Evolutionary conservation across 1,284 basidiomycete species (phyloP).

Genomic region (Rhodotorula glutinis): DNA sequence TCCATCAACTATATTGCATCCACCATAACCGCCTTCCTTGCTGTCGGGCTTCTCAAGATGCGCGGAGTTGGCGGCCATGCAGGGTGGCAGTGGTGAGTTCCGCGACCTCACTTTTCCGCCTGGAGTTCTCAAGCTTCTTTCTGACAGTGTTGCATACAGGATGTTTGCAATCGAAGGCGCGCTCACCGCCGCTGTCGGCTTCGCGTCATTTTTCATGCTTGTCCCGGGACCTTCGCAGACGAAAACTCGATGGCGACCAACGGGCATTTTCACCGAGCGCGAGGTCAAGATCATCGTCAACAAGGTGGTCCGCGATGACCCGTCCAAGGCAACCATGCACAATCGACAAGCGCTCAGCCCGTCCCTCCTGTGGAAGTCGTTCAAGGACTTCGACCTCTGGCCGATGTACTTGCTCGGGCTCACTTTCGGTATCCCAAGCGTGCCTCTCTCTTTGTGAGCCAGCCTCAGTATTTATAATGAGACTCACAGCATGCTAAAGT

Average conservation of each 20-base stretch:
- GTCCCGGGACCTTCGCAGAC: slow-evolving; percentile 48
- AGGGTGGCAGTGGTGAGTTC: slow-evolving; percentile 28
- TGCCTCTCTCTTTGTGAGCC: neutral
- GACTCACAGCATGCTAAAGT: no score
- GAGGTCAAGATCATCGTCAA: slow-evolving; percentile 53
- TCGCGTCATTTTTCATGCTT: slow-evolving; percentile 45
- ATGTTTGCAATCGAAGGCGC: slow-evolving; percentile 34
- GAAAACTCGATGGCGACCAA: slow-evolving; percentile 40
- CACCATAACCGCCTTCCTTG: slow-evolving; percentile 25
- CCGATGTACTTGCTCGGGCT: slow-evolving; percentile 18
- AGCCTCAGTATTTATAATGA: no score
- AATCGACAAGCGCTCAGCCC: slow-evolving; percentile 49
- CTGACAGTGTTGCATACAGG: neutral
- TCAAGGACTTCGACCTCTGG: slow-evolving; percentile 49
- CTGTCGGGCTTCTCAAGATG: slow-evolving; percentile 29
- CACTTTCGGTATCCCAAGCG: slow-evolving; percentile 2
- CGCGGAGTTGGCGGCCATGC: slow-evolving; percentile 26
- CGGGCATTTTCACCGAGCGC: slow-evolving; percentile 51
- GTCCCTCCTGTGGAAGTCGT: slow-evolving; percentile 37
- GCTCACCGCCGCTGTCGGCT: slow-evolving; percentile 38
- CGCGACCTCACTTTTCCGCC: slow-evolving; percentile 24
- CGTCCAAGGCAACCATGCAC: slow-evolving; percentile 51
- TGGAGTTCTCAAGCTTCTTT: neutral
- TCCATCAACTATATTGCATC: slow-evolving; percentile 5
- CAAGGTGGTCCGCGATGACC: slow-evolving; percentile 52